These are phyloP conservation scores for Globisporangium splendens DNA, from an alignment of 352 stramenopile species.

Conservation along the genomic window DNA sequence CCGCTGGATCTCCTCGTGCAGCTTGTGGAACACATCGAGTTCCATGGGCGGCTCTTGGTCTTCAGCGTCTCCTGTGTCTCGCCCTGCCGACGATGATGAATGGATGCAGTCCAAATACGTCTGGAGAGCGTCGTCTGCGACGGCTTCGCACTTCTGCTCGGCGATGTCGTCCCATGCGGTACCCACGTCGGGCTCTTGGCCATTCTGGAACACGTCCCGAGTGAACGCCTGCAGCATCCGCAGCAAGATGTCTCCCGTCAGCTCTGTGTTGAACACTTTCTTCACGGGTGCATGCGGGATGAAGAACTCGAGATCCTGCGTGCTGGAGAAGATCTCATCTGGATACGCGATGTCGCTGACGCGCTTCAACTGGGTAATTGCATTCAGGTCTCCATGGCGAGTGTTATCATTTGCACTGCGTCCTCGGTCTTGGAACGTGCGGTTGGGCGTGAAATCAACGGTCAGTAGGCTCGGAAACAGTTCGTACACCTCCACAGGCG, in stretches of 20 bases:
- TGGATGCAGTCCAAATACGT: slow-evolving; percentile 80
- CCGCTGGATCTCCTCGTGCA: slow-evolving; percentile 69
- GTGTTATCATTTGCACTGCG: not conserved
- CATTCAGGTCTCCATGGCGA: slow-evolving; percentile 13
- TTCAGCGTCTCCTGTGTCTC: slow-evolving; percentile 4
- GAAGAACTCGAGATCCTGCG: slow-evolving; percentile 24
- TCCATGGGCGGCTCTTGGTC: slow-evolving; percentile 51
- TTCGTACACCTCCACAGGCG: slow-evolving; percentile 52
- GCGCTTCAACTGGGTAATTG: slow-evolving; percentile 39
- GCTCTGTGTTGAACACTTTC: slow-evolving; percentile 56
- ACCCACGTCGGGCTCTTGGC: slow-evolving; percentile 44
- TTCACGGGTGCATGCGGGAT: slow-evolving; percentile 37
- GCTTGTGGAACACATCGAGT: slow-evolving; percentile 50
- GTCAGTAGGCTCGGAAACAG: slow-evolving; percentile 51
- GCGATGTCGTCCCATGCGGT: slow-evolving; percentile 69
- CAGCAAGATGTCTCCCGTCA: slow-evolving; percentile 55
- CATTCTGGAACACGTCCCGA: slow-evolving; percentile 18
- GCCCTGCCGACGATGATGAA: slow-evolving; percentile 24
- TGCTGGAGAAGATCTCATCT: not conserved
- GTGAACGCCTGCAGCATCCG: slow-evolving; percentile 33
- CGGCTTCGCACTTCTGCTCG: slow-evolving; percentile 39
- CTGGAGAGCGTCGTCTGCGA: slow-evolving; percentile 56
- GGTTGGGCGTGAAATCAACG: slow-evolving; percentile 41
- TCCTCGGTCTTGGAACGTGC: slow-evolving; percentile 21
- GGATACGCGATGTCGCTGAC: slow-evolving; percentile 21